These are phyloP conservation scores for Magnaporthiopsis rhizophila DNA, from an alignment of 2,329 filamentous ascomycete genomes.

Conservation along the genomic window DNA sequence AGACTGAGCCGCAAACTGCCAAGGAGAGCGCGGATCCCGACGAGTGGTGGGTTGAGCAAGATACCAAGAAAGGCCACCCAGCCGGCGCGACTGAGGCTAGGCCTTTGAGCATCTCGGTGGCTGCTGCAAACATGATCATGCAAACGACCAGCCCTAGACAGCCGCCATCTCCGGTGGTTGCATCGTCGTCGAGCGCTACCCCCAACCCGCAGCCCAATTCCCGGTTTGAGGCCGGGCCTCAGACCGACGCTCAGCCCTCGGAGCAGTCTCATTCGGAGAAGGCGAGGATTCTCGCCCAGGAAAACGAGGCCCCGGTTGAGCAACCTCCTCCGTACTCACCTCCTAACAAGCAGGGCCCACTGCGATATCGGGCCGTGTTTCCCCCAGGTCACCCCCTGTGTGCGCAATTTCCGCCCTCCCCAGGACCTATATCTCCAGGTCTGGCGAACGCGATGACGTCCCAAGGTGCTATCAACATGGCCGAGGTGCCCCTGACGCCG, in stretches of 20 bases:
- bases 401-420: slow-evolving; percentile 45
- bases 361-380: slow-evolving; percentile 50
- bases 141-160: slow-evolving; percentile 12
- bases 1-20: not conserved
- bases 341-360: slow-evolving; percentile 26
- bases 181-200: slow-evolving; percentile 20
- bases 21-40: slow-evolving; percentile 18
- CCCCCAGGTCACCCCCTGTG: slow-evolving; percentile 43
- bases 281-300: slow-evolving; percentile 28
- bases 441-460: slow-evolving; percentile 55
- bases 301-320: slow-evolving; percentile 27
- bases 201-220: slow-evolving; percentile 11
- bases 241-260: not conserved
- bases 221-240: not conserved
- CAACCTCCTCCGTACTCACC: slow-evolving; percentile 48
- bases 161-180: slow-evolving; percentile 13
- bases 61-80: slow-evolving; percentile 17
- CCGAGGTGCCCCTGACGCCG: slow-evolving; percentile 48
- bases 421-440: slow-evolving; percentile 54
- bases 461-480: slow-evolving; percentile 51
- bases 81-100: not conserved
- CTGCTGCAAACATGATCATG: not conserved
- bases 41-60: slow-evolving; percentile 28
- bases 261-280: slow-evolving; percentile 26
- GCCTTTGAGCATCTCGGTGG: not conserved